Evolutionary conservation across 805 yeast species (phyloP), one percentile per base, ranked within the genome.

Genomic region (Kuraishia cidri): DNA sequence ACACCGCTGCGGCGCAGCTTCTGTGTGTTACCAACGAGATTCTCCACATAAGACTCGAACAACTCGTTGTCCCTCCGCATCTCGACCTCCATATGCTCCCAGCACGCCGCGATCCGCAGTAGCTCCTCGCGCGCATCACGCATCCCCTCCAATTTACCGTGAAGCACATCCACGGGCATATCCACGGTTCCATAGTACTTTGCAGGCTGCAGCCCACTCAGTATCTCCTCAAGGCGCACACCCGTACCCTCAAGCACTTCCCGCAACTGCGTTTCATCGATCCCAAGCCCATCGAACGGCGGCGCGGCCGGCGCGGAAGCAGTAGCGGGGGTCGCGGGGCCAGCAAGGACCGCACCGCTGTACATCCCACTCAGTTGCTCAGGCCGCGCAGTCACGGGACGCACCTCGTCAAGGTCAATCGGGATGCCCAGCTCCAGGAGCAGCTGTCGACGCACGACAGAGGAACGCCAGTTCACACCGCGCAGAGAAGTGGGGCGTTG

Each of bases 21-120:
- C 53, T 92, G 96, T 5, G 95, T 82, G 50, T 88, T 87, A 6
- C 95, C 97, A 11, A 88, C 83, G 44, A 88, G 60, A 45, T 85
- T 87, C 48, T 86, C 95, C 26, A 92, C 87, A 43, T 92, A 94
- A 3, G 79, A 69, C 44, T 90, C 95, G 49, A 79, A 87, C 11
- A 88, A 73, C 22, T 69, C 71, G 45, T 83, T 81, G 51, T 87
- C 94, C 27, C 64, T 68, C 36, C 60, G 60, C 13, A 78, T 56
- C 6, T 66, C 74, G 23, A 52, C 50, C 30, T 69, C 60, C 37
- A 69, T 61, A 38, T 67, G 53, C 31, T 63, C 62, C 81, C 88
- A 78, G 8, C 70, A 58, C 13, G 50, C 37, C 1, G 46, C 37
- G 4, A 53, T 23, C 16, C 35, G 32, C 10, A 62, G 50, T 10